These are phyloP conservation scores for Eucalyptus sideroxylon DNA, from an alignment of 345 rosid genomes.

Conservation along the genomic window DNA sequence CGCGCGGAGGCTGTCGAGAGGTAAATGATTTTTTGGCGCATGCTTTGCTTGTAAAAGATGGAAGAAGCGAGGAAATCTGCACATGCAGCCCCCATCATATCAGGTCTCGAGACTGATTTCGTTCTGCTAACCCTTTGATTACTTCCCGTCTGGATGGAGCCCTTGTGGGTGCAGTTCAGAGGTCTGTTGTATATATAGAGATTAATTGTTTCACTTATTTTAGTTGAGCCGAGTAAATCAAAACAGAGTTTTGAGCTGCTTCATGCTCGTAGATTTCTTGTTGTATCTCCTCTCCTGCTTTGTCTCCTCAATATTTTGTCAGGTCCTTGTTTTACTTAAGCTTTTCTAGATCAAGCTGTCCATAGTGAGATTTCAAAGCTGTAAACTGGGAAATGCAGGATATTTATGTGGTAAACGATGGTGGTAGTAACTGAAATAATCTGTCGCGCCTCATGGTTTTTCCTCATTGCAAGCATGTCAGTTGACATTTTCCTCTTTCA, in stretches of 20 bases:
- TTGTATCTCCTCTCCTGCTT: background rate
- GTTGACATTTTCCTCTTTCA: background rate
- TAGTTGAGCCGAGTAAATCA: constrained; percentile 15
- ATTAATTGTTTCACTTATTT: constrained; percentile 18
- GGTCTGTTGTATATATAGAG: constrained; percentile 47
- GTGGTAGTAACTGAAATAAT: background rate
- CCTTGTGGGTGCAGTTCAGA: constrained; percentile 17
- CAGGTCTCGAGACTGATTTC: background rate
- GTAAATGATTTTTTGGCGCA: background rate
- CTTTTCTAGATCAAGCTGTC: background rate
- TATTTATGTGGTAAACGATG: background rate
- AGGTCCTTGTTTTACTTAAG: background rate
- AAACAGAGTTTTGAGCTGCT: background rate
- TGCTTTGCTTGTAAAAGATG: background rate
- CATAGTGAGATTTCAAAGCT: background rate
- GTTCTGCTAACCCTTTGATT: constrained; percentile 20
- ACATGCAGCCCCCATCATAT: background rate
- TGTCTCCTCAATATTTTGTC: background rate
- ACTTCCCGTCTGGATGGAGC: constrained; percentile 8
- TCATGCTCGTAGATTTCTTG: constrained; percentile 10
- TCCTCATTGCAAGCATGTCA: background rate
- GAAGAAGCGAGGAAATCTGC: background rate
- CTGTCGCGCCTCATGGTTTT: background rate
- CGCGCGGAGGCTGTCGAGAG: constrained; percentile 8
- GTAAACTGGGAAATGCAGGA: background rate